phyloP scores from a whole-genome alignment of 495 filamentous ascomycete species.

The Evernia prunastri region DNA sequence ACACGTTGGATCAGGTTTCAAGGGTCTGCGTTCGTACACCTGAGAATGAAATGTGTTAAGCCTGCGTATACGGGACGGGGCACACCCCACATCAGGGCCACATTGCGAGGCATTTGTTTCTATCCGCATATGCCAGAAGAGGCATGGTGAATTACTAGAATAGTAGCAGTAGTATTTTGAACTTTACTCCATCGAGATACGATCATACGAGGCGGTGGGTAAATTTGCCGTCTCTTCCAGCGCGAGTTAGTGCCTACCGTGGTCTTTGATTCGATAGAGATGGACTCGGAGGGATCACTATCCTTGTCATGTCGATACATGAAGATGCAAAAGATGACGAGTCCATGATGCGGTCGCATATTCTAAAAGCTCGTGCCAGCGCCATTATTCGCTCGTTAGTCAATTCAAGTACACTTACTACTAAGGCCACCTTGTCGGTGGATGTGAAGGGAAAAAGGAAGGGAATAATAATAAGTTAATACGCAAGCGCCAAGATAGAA shows the following conservation, averaged over 20 bases:
- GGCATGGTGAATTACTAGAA: background rate
- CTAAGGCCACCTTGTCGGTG: too few relatives aligned
- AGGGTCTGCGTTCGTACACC: background rate
- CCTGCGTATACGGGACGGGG: background rate
- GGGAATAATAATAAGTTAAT: background rate
- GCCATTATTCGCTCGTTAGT: too few relatives aligned
- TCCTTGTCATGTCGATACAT: conserved; percentile 6
- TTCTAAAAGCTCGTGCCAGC: background rate
- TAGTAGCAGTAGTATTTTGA: background rate
- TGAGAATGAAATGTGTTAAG: background rate
- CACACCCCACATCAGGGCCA: background rate
- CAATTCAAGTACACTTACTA: too few relatives aligned
- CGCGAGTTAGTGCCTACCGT: background rate
- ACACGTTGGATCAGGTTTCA: background rate
- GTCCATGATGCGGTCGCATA: background rate
- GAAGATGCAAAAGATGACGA: conserved; percentile 1
- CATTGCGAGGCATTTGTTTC: background rate
- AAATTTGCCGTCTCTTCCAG: background rate
- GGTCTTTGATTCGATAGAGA: background rate
- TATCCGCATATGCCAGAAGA: background rate
- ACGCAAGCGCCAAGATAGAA: conserved; percentile 13
- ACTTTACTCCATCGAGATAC: background rate
- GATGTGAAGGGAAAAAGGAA: background rate
- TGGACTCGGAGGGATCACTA: conserved; percentile 8
- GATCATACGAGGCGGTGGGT: background rate